Evolutionary conservation across 768 basidiomycete genomes (phyloP).

Genomic region (Epithele typhae): DNA sequence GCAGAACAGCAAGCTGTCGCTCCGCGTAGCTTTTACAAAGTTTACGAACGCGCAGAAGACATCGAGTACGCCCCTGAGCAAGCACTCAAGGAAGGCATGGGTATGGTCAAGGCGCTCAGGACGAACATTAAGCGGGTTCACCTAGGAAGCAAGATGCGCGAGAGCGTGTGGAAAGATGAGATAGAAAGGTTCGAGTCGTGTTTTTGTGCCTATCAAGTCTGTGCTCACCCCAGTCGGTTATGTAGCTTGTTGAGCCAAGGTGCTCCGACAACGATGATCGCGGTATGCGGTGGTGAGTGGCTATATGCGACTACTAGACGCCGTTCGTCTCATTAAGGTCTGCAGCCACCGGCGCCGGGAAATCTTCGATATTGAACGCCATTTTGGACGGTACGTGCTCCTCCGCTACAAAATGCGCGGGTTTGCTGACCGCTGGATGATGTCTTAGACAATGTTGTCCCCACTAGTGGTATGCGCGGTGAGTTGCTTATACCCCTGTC

Average conservation of each 20-base stretch:
- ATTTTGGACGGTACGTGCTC: slow-evolving; percentile 46
- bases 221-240: too few relatives aligned
- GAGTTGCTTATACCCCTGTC: background rate
- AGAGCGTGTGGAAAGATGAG: slow-evolving; percentile 57
- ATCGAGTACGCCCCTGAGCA: slow-evolving; percentile 46
- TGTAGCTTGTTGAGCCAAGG: slow-evolving; percentile 45
- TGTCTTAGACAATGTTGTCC: slow-evolving; percentile 51
- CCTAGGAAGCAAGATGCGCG: slow-evolving; percentile 50
- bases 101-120: slow-evolving; percentile 49
- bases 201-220: too few relatives aligned
- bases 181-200: slow-evolving; percentile 45
- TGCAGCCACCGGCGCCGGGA: slow-evolving; percentile 56
- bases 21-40: slow-evolving; percentile 27
- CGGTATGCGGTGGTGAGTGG: slow-evolving; percentile 55
- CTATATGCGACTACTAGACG: too few relatives aligned
- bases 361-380: slow-evolving; percentile 59
- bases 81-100: slow-evolving; percentile 45
- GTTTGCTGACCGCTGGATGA: background rate
- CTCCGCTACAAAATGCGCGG: background rate
- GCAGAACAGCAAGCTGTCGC: background rate
- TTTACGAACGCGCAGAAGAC: slow-evolving; percentile 36
- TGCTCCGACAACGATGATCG: slow-evolving; percentile 54
- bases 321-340: too few relatives aligned
- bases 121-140: slow-evolving; percentile 38
- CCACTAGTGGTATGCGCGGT: slow-evolving; percentile 66